These are phyloP conservation scores for Lyophyllum shimeji DNA, from an alignment of 768 basidiomycete genomes.

Conservation along the genomic window DNA sequence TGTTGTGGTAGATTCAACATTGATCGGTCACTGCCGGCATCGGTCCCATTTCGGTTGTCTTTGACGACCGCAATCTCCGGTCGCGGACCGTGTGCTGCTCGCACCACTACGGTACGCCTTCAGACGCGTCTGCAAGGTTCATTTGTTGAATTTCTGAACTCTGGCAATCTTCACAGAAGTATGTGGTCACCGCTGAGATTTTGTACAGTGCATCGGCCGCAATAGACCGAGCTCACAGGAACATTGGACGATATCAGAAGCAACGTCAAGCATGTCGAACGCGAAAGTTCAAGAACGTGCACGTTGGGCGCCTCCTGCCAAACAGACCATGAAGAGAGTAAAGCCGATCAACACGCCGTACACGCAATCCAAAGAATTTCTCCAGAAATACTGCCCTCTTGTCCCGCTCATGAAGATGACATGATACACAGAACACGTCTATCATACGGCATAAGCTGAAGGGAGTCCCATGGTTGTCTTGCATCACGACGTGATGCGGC, in stretches of 20 bases:
- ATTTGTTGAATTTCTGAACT: too few species aligned
- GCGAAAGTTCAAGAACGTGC: not conserved
- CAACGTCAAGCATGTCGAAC: not conserved
- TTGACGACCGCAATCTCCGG: not conserved
- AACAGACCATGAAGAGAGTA: not conserved
- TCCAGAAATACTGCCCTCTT: not conserved
- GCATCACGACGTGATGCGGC: not conserved
- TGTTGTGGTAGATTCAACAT: constrained; percentile 8
- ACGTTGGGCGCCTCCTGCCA: not conserved
- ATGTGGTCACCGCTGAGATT: too few species aligned
- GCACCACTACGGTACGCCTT: too few species aligned
- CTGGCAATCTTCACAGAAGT: too few species aligned
- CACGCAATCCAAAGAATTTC: not conserved
- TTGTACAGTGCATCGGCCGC: not conserved
- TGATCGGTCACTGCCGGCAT: constrained; percentile 6
- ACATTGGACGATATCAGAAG: not conserved
- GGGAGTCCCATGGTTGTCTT: not conserved
- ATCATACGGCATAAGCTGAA: not conserved
- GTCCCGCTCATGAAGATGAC: not conserved
- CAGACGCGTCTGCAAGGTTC: too few species aligned
- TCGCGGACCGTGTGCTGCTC: not conserved
- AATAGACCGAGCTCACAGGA: not conserved
- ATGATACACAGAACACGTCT: not conserved
- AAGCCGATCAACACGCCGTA: not conserved
- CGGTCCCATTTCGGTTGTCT: not conserved